phyloP scores from a whole-genome alignment of 768 basidiomycete species.

The Amanita rimosa region DNA sequence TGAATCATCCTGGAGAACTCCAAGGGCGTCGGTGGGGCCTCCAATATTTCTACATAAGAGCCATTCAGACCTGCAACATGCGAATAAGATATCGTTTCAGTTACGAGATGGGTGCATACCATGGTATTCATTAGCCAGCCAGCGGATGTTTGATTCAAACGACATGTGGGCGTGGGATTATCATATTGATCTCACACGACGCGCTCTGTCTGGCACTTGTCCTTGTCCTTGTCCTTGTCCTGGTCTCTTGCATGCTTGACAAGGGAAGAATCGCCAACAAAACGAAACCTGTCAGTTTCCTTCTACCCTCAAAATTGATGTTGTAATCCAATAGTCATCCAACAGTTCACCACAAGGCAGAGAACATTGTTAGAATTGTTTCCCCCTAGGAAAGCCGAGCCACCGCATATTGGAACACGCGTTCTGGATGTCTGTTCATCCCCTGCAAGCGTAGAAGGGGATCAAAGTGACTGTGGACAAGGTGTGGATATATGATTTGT shows the following conservation, averaged over 20 bases:
- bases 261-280: slow-evolving; percentile 14
- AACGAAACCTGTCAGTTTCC: slow-evolving; percentile 16
- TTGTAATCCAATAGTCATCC: slow-evolving; percentile 2
- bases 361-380: slow-evolving; percentile 31
- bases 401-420: not conserved
- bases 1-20: slow-evolving; percentile 62
- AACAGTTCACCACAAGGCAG: slow-evolving; percentile 18
- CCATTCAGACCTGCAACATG: slow-evolving; percentile 1
- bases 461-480: not conserved
- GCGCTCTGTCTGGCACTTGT: not conserved
- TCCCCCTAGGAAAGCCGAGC: slow-evolving; percentile 11
- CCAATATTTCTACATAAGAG: slow-evolving; percentile 30
- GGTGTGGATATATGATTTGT: not conserved
- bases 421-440: not conserved
- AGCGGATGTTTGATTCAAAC: slow-evolving; percentile 6
- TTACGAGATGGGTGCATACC: slow-evolving; percentile 15
- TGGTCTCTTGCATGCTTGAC: slow-evolving; percentile 13
- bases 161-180: not conserved
- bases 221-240: not conserved
- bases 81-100: not conserved
- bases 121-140: slow-evolving; percentile 31
- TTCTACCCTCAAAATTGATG: not conserved
- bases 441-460: not conserved
- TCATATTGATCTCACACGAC: not conserved
- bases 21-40: slow-evolving; percentile 48